A percentile compares a stretch with the other conserved stretches of the same genome.
These are phyloP conservation scores for Sclerospora graminicola DNA, from an alignment of 352 stramenopile genomes.

Conservation along the genomic window DNA sequence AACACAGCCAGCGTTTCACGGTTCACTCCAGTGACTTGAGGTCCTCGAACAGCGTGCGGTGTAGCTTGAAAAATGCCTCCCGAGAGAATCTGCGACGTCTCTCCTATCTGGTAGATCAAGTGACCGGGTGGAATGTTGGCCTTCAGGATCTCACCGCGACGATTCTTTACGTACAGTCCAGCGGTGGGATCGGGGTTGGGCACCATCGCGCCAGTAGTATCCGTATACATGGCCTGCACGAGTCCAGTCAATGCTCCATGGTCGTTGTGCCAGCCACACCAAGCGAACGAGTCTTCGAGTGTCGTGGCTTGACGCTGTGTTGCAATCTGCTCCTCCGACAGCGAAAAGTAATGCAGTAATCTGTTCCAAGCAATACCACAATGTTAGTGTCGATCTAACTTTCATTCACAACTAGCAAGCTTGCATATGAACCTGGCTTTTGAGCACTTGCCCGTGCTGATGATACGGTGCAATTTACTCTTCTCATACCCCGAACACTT, in stretches of 20 bases:
- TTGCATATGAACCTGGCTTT: slow-evolving; percentile 63
- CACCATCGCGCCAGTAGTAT: slow-evolving; percentile 50
- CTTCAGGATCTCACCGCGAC: slow-evolving; percentile 82
- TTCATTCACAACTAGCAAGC: neutral
- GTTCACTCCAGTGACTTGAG: slow-evolving; percentile 63
- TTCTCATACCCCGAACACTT: slow-evolving; percentile 68
- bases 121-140: slow-evolving; percentile 78
- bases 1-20: slow-evolving; percentile 95
- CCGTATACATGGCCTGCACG: slow-evolving; percentile 87
- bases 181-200: slow-evolving; percentile 66
- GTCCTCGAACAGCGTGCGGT: slow-evolving; percentile 83
- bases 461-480: slow-evolving; percentile 82
- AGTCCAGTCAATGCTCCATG: slow-evolving; percentile 92
- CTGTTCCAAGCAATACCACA: slow-evolving; percentile 6
- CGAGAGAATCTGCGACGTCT: slow-evolving; percentile 93
- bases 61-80: slow-evolving; percentile 88
- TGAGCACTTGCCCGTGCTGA: slow-evolving; percentile 79
- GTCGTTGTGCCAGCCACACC: slow-evolving; percentile 98
- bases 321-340: slow-evolving; percentile 54
- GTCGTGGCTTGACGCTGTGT: slow-evolving; percentile 29
- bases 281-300: slow-evolving; percentile 83
- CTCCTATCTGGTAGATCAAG: slow-evolving; percentile 92
- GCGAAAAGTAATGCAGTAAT: slow-evolving; percentile 94
- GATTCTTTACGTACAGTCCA: slow-evolving; percentile 92
- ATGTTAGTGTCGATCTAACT: neutral